A percentile compares a stretch with the other conserved stretches of the same genome.
Conservation (phyloP, 345 rosid species). For the Camelina neglecta region DNA sequence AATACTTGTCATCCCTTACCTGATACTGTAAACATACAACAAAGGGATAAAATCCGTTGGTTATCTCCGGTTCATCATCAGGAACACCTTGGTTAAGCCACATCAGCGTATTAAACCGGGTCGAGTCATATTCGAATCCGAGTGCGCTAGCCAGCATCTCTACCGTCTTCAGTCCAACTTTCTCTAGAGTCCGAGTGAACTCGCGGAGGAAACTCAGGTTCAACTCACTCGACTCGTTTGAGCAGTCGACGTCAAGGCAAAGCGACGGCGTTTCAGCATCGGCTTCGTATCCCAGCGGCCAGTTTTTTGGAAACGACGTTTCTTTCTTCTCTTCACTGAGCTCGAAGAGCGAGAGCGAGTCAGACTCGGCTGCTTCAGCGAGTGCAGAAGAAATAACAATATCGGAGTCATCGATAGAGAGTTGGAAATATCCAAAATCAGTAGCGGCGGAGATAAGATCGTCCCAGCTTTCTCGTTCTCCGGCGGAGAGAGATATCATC, state of each 20-base stretch:
- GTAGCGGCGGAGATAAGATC: conserved; percentile 52
- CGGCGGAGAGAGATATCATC: conserved; percentile 49
- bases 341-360: conserved; percentile 56
- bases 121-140: conserved; percentile 58
- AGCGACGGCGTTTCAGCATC: conserved; percentile 54
- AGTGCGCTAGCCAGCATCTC: conserved; percentile 48
- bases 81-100: conserved; percentile 51
- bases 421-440: conserved; percentile 62
- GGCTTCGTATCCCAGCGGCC: conserved; percentile 75
- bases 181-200: conserved; percentile 58
- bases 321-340: conserved; percentile 51
- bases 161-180: conserved; percentile 58
- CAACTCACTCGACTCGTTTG: conserved; percentile 48
- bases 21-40: conserved; percentile 71
- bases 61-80: conserved; percentile 42
- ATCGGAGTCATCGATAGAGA: conserved; percentile 36
- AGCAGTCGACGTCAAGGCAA: conserved; percentile 54
- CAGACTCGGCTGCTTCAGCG: conserved; percentile 66
- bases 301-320: conserved; percentile 59
- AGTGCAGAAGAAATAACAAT: conserved; percentile 50
- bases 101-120: conserved; percentile 58
- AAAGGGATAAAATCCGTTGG: conserved; percentile 76
- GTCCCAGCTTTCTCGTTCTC: background rate
- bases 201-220: conserved; percentile 50
- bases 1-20: conserved; percentile 53